Conservation (phyloP, 352 stramenopile species). For the Plasmopara viticola region DNA sequence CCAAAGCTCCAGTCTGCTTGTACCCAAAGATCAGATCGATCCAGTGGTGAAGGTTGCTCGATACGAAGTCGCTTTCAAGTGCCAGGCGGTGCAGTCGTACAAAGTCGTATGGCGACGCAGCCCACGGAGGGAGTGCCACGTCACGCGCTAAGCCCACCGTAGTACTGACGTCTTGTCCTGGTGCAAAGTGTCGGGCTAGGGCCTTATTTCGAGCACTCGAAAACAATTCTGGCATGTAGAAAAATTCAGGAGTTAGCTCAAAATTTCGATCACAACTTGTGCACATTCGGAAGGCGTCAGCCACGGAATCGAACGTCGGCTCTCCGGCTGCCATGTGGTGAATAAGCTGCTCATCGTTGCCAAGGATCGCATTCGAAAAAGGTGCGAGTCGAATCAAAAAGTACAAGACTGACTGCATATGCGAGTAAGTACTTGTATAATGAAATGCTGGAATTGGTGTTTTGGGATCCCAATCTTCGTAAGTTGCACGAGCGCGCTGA, state of each 20-base stretch:
- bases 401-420: conserved; percentile 67
- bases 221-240: conserved; percentile 70
- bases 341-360: conserved; percentile 30
- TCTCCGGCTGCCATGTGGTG: conserved; percentile 27
- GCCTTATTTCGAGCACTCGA: conserved; percentile 62
- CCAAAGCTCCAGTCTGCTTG: conserved; percentile 89
- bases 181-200: conserved; percentile 28
- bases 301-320: conserved; percentile 58
- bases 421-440: conserved; percentile 64
- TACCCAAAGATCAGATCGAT: conserved; percentile 99
- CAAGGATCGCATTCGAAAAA: conserved; percentile 48
- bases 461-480: conserved; percentile 35
- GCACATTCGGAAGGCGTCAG: conserved; percentile 48
- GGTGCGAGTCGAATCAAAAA: conserved; percentile 66
- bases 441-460: conserved; percentile 64
- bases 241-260: conserved; percentile 79
- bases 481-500: conserved; percentile 41
- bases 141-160: conserved; percentile 57
- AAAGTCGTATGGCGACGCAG: conserved; percentile 93
- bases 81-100: conserved; percentile 93
- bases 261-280: conserved; percentile 54
- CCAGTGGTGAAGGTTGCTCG: conserved; percentile 96
- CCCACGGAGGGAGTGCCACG: conserved; percentile 95
- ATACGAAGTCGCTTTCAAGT: conserved; percentile 98
- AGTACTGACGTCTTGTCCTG: conserved; percentile 34